Evolutionary conservation across 202 grass and related monocot genomes (phyloP), one percentile per base, ranked within the genome.

Genomic region (Alloteropsis angusta): DNA sequence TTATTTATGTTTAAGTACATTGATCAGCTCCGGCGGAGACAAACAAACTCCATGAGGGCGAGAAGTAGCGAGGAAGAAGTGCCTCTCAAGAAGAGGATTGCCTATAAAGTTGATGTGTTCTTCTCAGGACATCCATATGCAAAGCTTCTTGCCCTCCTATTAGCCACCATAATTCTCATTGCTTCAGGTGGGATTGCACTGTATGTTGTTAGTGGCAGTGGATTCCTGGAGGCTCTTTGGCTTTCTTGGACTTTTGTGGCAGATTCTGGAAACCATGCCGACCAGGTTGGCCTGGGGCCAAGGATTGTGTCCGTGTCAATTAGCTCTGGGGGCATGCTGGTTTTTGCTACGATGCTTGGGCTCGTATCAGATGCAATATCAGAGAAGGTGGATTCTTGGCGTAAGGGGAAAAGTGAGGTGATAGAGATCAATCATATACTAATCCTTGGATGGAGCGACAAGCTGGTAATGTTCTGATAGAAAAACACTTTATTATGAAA

Each of bases 171-270:
- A 41, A 66, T 98, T 43, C 89, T 98, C 72, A 98, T 98, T 58
- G 90, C 87, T 77, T 88, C 79, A 10, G 95, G 92, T 10, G 95
- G 95, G 39, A 78, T 98, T 43, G 95, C 92, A 21, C 60, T 94
- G 55, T 94, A 85, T 74, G 71, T 84, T 47, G 95, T 94, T 12
- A 94, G 90, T 49, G 74, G 87, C 34, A 83, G 78, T 65, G 91
- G 85, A 61, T 88, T 97, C 67, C 86, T 82, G 50, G 95, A 97
- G 86, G 87, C 95, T 84, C 81, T 97, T 63, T 97, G 95, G 95
- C 85, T 94, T 88, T 97, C 95, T 13, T 97, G 95, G 95, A 97
- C 91, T 62, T 97, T 97, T 87, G 94, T 97, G 77, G 94, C 94
- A 71, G 94, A 97, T 87, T 97, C 94, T 45, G 94, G 94, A 78